Percentiles rank a stretch among this genome's conserved stretches.
Conservation (phyloP, 1,139 yeast genomes). For the Candida sp. region DNA sequence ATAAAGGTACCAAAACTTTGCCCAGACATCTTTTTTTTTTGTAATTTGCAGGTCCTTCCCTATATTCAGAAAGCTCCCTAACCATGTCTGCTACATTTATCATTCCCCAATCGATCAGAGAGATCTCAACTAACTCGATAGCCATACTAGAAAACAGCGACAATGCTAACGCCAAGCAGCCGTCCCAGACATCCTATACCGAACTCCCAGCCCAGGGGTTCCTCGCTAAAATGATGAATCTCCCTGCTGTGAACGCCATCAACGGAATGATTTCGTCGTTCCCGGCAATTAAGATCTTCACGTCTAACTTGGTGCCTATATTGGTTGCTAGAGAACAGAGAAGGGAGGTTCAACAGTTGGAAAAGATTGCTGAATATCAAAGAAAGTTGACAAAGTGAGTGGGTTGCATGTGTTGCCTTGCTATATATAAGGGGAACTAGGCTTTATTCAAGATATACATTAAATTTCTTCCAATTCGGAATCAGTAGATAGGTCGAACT, state of each 20-base stretch:
- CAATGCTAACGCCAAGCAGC: background rate
- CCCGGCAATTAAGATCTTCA: slow-evolving; percentile 60
- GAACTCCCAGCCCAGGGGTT: slow-evolving; percentile 50
- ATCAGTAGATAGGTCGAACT: slow-evolving; percentile 19
- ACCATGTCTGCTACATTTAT: slow-evolving; percentile 5
- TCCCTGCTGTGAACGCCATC: slow-evolving; percentile 63
- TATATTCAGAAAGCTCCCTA: background rate
- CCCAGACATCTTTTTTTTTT: background rate
- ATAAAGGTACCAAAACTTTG: background rate
- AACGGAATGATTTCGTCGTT: slow-evolving; percentile 64
- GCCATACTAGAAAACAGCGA: background rate
- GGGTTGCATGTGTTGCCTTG: background rate
- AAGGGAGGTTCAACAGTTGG: slow-evolving; percentile 14
- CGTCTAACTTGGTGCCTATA: slow-evolving; percentile 63
- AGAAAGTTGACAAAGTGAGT: background rate
- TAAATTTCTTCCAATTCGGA: slow-evolving; percentile 22
- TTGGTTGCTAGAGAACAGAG: slow-evolving; percentile 40
- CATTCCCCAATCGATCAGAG: background rate
- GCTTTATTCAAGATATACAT: background rate
- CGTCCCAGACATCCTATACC: slow-evolving; percentile 6
- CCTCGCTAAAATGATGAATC: slow-evolving; percentile 49
- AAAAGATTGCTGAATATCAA: slow-evolving; percentile 5
- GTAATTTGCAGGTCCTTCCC: background rate
- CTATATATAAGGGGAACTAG: background rate
- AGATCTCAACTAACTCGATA: slow-evolving; percentile 1